Evolutionary conservation across 2,329 filamentous ascomycete genomes (phyloP).

Genomic region (Apiospora aurea): DNA sequence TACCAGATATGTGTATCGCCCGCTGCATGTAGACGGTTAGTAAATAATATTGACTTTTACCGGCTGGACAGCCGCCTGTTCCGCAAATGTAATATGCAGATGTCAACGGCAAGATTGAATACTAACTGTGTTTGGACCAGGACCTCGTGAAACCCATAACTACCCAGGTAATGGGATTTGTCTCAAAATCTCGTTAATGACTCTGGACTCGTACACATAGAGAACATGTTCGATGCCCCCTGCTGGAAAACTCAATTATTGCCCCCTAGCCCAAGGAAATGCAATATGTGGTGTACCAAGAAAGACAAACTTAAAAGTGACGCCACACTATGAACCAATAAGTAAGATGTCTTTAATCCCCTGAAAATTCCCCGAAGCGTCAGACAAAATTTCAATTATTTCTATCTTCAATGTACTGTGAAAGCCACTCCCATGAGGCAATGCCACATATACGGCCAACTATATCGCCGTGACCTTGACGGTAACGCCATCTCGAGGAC

Average conservation of each 20-base stretch:
- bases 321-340: not conserved
- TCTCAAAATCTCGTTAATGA: not conserved
- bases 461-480: conserved; percentile 45
- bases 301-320: not conserved
- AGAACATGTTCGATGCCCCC: not conserved
- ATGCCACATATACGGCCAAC: not conserved
- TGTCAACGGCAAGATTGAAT: too few species aligned
- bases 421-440: not conserved
- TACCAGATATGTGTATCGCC: too few species aligned
- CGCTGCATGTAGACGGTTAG: too few species aligned
- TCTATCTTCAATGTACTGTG: not conserved
- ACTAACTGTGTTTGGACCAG: not conserved
- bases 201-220: not conserved
- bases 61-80: too few species aligned
- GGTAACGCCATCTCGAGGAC: conserved; percentile 51
- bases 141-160: not conserved
- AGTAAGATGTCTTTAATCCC: not conserved
- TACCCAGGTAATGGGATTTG: not conserved
- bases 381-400: not conserved
- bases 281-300: not conserved
- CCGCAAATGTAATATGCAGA: not conserved
- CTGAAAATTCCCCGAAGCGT: not conserved
- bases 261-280: not conserved
- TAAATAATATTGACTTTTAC: too few species aligned
- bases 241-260: not conserved